Percentiles rank a stretch among this genome's conserved stretches.
These are phyloP conservation scores for Parasitella parasitica DNA, from an alignment of 371 early-diverging fungal genomes.

Conservation along the genomic window DNA sequence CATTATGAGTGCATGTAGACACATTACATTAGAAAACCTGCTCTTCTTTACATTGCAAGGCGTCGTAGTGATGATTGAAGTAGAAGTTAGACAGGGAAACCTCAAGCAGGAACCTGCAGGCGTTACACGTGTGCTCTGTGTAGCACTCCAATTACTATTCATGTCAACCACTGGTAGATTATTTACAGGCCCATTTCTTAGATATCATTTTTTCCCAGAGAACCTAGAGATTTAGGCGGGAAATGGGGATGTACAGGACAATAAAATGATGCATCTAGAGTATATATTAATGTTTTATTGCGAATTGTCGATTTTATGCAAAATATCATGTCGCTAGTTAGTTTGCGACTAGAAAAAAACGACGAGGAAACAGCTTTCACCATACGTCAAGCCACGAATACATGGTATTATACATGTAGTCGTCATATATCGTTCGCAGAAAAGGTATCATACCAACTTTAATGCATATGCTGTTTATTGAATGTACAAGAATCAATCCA, in stretches of 20 bases:
- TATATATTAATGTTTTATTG: neutral
- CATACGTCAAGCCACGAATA: too few species aligned
- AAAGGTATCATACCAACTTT: too few species aligned
- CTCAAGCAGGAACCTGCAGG: constrained; percentile 22
- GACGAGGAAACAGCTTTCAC: too few species aligned
- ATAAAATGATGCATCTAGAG: neutral
- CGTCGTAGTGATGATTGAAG: constrained; percentile 22
- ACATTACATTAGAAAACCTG: constrained; percentile 37
- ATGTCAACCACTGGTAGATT: constrained; percentile 21
- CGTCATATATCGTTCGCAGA: too few species aligned
- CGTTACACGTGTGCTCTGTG: constrained; percentile 2
- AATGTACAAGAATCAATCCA: constrained; percentile 10
- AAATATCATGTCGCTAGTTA: too few species aligned
- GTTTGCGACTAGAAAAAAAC: neutral
- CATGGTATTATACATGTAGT: too few species aligned
- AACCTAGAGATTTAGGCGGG: neutral
- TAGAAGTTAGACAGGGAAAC: constrained; percentile 11
- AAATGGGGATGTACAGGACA: neutral
- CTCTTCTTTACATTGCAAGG: constrained; percentile 36
- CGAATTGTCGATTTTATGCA: too few species aligned
- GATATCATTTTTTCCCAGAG: constrained; percentile 15
- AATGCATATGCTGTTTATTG: too few species aligned
- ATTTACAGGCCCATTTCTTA: constrained; percentile 24
- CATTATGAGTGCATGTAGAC: constrained; percentile 33
- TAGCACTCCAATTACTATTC: constrained; percentile 9